phyloP scores from a whole-genome alignment of 1,284 basidiomycete genomes.

The Leccinum fuscescens region DNA sequence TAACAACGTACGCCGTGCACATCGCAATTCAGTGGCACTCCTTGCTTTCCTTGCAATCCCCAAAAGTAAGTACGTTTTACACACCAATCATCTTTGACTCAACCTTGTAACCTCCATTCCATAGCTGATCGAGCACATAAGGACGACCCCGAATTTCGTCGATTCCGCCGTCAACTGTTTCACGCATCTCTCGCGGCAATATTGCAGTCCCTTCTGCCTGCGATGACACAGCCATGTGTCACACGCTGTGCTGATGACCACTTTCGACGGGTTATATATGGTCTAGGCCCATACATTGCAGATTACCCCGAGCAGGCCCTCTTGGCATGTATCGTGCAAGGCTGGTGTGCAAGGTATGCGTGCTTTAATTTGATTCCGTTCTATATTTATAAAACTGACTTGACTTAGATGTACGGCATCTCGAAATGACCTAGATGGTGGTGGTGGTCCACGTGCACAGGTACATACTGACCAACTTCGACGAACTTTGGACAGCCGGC shows the following conservation, averaged over 20 bases:
- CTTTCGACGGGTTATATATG: neutral
- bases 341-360: neutral
- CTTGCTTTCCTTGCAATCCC: neutral
- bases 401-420: neutral
- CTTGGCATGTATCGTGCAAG: slow-evolving; percentile 1
- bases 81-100: no score
- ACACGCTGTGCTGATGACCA: neutral
- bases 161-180: neutral
- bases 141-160: neutral
- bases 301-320: neutral
- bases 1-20: neutral
- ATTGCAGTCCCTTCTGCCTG: neutral
- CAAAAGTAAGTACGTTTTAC: neutral
- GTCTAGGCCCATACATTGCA: neutral
- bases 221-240: neutral
- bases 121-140: neutral
- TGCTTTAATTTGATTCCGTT: neutral
- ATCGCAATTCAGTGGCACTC: neutral
- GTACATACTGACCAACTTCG: neutral
- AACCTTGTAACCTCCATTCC: neutral
- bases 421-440: neutral
- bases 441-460: neutral
- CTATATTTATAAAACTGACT: neutral
- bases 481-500: neutral
- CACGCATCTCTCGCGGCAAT: neutral